A percentile compares a stretch with the other conserved stretches of the same genome.
phyloP scores from a whole-genome alignment of 176 grass and related monocot genomes.

The Cenchrus americanus region DNA sequence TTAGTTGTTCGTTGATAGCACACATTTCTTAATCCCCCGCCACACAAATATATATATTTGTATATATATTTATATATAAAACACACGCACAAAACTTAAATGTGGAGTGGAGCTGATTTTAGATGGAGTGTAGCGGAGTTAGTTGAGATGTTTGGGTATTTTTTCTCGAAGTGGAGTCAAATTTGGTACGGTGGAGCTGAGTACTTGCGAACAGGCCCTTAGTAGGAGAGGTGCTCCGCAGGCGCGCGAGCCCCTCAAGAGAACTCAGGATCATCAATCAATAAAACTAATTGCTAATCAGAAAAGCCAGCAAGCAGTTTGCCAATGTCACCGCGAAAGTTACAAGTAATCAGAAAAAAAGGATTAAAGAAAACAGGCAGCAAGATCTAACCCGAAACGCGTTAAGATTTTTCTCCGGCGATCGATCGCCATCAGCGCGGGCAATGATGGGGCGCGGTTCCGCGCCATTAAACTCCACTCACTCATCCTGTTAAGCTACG shows the following conservation, averaged over 20 bases:
- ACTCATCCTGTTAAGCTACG: neutral
- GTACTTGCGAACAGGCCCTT: no score
- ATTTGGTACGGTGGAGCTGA: no score
- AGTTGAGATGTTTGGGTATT: no score
- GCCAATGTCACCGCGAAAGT: neutral
- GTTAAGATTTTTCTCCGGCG: neutral
- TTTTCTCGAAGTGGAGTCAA: no score
- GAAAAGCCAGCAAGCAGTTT: neutral
- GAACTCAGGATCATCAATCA: neutral
- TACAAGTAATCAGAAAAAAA: neutral
- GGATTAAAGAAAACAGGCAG: neutral
- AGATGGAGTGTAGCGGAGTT: no score
- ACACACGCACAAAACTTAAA: neutral
- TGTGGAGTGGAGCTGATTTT: no score
- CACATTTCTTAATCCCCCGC: neutral
- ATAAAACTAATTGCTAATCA: neutral
- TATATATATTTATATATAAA: neutral
- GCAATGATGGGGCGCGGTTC: neutral
- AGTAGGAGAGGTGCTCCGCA: neutral
- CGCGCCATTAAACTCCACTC: no score
- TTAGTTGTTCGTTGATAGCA: neutral
- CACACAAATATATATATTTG: neutral
- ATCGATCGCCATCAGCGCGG: neutral
- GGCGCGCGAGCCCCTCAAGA: neutral
- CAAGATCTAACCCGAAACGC: neutral